Percentiles rank a stretch among this genome's conserved stretches.
phyloP scores from a whole-genome alignment of 208 protist genomes.

The Cochliopodium minus region DNA sequence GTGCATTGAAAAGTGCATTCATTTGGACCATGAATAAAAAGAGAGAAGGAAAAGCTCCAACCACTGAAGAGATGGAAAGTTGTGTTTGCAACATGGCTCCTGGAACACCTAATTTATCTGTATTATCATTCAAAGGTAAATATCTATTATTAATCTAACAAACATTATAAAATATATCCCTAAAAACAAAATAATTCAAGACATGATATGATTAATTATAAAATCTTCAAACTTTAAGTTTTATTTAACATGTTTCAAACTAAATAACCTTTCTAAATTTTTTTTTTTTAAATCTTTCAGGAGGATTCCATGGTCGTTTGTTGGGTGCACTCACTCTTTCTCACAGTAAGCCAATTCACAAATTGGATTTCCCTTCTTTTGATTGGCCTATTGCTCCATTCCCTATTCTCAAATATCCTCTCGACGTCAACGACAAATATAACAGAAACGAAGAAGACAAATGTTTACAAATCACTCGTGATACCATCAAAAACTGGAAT shows the following conservation, averaged over 20 bases:
- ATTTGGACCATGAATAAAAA: slow-evolving; percentile 28
- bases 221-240: no score
- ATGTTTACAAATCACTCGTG: slow-evolving; percentile 26
- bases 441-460: slow-evolving; percentile 30
- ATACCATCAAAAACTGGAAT: not conserved
- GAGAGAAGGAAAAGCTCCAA: slow-evolving; percentile 21
- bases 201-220: no score
- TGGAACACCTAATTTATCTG: slow-evolving; percentile 28
- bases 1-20: slow-evolving; percentile 39
- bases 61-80: slow-evolving; percentile 25
- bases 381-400: slow-evolving; percentile 36
- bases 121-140: slow-evolving; percentile 33
- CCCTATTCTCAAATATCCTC: slow-evolving; percentile 36
- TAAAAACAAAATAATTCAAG: no score
- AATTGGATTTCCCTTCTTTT: slow-evolving; percentile 43
- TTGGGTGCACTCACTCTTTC: slow-evolving; percentile 36
- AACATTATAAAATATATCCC: no score
- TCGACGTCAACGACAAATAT: slow-evolving; percentile 20
- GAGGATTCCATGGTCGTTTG: slow-evolving; percentile 33
- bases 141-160: not conserved
- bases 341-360: slow-evolving; percentile 38
- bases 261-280: no score
- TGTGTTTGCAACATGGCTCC: slow-evolving; percentile 33
- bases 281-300: no score
- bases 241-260: no score